Base-by-base conservation (phyloP, 805 yeast species). In the Hyphopichia homilentoma region DNA sequence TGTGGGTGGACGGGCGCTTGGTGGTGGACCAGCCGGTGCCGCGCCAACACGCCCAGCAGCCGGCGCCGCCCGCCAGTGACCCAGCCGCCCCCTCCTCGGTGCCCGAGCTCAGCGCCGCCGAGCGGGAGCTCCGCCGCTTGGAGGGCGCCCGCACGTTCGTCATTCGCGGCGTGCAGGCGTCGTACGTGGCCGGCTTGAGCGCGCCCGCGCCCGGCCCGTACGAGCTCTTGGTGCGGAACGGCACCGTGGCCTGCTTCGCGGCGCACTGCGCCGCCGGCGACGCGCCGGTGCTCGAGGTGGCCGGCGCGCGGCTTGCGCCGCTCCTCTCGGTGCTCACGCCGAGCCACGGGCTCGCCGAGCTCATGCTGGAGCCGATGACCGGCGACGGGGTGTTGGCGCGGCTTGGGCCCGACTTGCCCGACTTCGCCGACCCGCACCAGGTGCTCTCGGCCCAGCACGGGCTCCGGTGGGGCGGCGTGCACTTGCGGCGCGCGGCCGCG, bases 321-420 rank as follows among this genome's bases (percentile, higher is more conserved):
- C 12, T 25, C n/a, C 11, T 32, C 9, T 25, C 34, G 14, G 16
- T 16, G 5, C 13, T 32, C 8, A 32, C 30, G 17, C 29, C 34
- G 5, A 23, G 29, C 7, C 34, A 32, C 24, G 34, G 34, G 4
- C 23, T 32, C 6, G 14, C 26, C 17, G 34, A 32, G 16, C 13
- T 32, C 12, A 30, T 11, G 5, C 26, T 30, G 20, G 34, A 32
- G 16, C 11, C 24, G 6, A 32, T 14, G 12, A 32, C 34, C 5
- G 34, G 34, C 9, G 34, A 32, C 22, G 34, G 34, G 5, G 21
- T 25, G 12, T 6, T 32, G 6, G 34, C 26, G 11, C 25, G 21
- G n/a, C 17, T 30, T 5, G 34, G 26, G 14, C n/a, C 19, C 8
- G 19, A 13, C 7, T 13, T 29, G 5, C 16, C 8, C 17, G 32